Evolutionary conservation across 805 yeast genomes (phyloP).

Genomic region (Zygosaccharomyces bailii): DNA sequence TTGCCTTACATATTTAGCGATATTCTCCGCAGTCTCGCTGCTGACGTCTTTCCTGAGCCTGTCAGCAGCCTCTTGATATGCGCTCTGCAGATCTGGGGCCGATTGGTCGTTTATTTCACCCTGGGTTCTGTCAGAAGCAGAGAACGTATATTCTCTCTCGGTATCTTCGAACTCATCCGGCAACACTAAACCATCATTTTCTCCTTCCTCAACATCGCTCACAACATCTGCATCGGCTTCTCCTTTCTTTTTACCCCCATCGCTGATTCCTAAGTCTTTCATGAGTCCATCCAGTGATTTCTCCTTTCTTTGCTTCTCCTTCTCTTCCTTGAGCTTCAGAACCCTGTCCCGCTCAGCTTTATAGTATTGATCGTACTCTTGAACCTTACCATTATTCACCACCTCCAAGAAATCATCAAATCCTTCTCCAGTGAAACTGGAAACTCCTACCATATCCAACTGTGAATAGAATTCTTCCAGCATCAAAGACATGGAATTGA

Average conservation of each 20-base stretch:
- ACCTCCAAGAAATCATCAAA: conserved; percentile 85
- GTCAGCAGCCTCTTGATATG: conserved; percentile 73
- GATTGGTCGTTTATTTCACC: conserved; percentile 52
- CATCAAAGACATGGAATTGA: conserved; percentile 94
- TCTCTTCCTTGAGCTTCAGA: conserved; percentile 68
- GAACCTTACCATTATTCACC: conserved; percentile 73
- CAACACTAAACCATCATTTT: conserved; percentile 41
- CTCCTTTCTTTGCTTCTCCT: conserved; percentile 68
- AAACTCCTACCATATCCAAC: conserved; percentile 87
- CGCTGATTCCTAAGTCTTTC: conserved; percentile 78
- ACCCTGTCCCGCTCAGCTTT: conserved; percentile 83
- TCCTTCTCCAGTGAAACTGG: conserved; percentile 91
- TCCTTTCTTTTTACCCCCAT: conserved; percentile 23
- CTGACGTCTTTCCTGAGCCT: conserved; percentile 57
- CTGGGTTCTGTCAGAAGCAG: conserved; percentile 56
- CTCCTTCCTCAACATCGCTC: conserved; percentile 42
- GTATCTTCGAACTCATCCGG: conserved; percentile 51
- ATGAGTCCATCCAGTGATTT: conserved; percentile 67
- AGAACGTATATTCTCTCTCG: conserved; percentile 68
- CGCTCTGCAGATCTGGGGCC: conserved; percentile 51
- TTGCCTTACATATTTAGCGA: conserved; percentile 60
- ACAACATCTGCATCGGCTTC: conserved; percentile 54
- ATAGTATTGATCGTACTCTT: conserved; percentile 81
- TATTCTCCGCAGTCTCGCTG: conserved; percentile 66
- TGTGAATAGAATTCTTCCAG: conserved; percentile 93